A percentile compares a stretch with the other conserved stretches of the same genome.
Conservation (phyloP, 371 early-diverging fungal genomes). For the Mucor mucedo region DNA sequence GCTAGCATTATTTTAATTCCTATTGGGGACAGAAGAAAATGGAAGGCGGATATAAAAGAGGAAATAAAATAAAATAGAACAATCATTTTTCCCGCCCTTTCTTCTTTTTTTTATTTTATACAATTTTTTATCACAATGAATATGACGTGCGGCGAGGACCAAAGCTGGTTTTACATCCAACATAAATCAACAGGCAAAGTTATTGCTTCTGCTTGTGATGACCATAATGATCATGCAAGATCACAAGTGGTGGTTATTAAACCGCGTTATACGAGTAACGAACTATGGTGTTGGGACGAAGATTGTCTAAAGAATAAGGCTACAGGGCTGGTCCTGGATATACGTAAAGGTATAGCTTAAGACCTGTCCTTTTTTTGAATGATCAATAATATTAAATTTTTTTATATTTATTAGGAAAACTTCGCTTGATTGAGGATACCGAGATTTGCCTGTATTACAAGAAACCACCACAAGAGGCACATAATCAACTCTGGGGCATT, state of each 20-base stretch:
- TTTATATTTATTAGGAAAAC: conserved; percentile 21
- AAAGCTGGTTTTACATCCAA: conserved; percentile 42
- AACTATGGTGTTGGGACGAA: conserved; percentile 49
- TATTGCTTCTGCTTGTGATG: conserved; percentile 17
- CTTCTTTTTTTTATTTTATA: not conserved
- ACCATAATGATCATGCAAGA: not conserved
- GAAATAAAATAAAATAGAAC: not conserved
- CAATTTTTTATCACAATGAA: not conserved
- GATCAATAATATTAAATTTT: too few species aligned
- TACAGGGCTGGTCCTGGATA: conserved; percentile 45
- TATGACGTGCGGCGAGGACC: not conserved
- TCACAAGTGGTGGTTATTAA: conserved; percentile 43
- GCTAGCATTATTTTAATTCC: too few species aligned
- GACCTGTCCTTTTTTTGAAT: not conserved
- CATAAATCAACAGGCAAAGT: conserved; percentile 29
- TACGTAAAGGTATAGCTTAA: conserved; percentile 41
- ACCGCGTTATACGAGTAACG: conserved; percentile 29
- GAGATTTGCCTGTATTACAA: conserved; percentile 43
- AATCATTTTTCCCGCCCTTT: not conserved
- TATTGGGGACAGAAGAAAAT: too few species aligned
- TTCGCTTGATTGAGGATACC: conserved; percentile 45
- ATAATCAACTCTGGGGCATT: conserved; percentile 44
- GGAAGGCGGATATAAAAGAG: not conserved
- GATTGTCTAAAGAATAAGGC: conserved; percentile 39
- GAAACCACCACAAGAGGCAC: conserved; percentile 29